Evolutionary conservation across 2,329 filamentous ascomycete species (phyloP).

Genomic region (Diaporthe sp.): DNA sequence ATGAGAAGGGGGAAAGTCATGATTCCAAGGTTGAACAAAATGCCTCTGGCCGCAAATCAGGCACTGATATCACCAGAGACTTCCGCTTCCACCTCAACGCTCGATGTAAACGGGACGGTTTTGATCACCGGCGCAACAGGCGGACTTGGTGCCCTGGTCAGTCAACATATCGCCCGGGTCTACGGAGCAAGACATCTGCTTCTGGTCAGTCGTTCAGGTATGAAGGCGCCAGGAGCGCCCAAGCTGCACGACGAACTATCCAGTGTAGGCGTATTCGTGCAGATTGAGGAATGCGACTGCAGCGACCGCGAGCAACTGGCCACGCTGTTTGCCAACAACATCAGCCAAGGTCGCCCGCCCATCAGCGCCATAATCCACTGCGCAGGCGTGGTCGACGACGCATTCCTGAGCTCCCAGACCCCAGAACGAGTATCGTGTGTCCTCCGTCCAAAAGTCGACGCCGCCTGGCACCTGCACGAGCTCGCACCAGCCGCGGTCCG

Average conservation of each 20-base stretch:
- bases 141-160: slow-evolving; percentile 3
- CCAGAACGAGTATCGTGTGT: background rate
- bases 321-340: background rate
- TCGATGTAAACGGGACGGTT: slow-evolving; percentile 8
- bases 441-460: slow-evolving; percentile 21
- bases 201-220: background rate
- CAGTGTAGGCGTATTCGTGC: background rate
- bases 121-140: slow-evolving; percentile 18
- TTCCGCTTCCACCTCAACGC: background rate
- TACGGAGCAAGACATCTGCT: background rate
- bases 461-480: slow-evolving; percentile 21
- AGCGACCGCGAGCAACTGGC: background rate
- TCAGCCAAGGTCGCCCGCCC: background rate
- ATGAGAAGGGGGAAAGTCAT: background rate
- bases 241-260: background rate
- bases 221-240: background rate
- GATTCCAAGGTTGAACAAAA: background rate
- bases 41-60: background rate
- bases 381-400: background rate
- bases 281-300: slow-evolving; percentile 6
- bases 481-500: background rate
- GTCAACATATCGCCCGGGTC: background rate
- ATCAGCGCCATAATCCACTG: slow-evolving; percentile 4
- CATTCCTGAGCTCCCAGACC: background rate
- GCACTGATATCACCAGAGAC: background rate